Evolutionary conservation across 2,329 filamentous ascomycete species (phyloP), one percentile per base, ranked within the genome.

Genomic region (Oidium heveae): DNA sequence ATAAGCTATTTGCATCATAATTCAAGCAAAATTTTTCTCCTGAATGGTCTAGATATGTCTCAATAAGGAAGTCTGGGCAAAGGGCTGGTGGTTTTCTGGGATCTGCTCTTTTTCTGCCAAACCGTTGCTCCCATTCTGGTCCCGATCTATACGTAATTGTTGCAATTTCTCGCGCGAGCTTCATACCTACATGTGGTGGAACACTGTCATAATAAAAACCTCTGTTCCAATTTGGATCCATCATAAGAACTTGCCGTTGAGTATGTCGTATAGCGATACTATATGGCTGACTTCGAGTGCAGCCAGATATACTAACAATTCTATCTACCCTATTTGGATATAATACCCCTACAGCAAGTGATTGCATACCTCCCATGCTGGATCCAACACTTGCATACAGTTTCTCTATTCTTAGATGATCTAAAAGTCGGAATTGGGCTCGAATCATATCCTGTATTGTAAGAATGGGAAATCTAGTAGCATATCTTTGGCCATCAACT

Each of bases 351-450:
- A 86, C 84, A 8, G 88, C 88, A 5, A 98, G 74, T 61, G 85
- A 91, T 66, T 94, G 89, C 91, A 98, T 98, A 55, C 91, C 91
- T 54, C 91, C 91, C 91, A 98, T 98, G 67, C 86, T 94, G 6
- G 86, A 86, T 15, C 91, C 91, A 20, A 98, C 89, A 56, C 86
- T 94, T 18, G 91, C 91, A 66, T 94, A 86, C 10, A 98, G 74
- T 63, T 79, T 84, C 24, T 76, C 65, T 49, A 98, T 82, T 6
- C 80, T 80, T 32, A 98, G 71, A 4, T 71, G 68, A 66, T 96
- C 88, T 13, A 98, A 74, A 33, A 98, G 75, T 46, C 84, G 75
- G 70, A 96, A 95, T 66, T 98, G 91, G 5, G 88, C 89, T 55
- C 88, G 79, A 33, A 96, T 91, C 91, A 98, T 98, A 67, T 98